phyloP scores from a whole-genome alignment of 371 early-diverging fungal species.

The Funneliformis caledonium region DNA sequence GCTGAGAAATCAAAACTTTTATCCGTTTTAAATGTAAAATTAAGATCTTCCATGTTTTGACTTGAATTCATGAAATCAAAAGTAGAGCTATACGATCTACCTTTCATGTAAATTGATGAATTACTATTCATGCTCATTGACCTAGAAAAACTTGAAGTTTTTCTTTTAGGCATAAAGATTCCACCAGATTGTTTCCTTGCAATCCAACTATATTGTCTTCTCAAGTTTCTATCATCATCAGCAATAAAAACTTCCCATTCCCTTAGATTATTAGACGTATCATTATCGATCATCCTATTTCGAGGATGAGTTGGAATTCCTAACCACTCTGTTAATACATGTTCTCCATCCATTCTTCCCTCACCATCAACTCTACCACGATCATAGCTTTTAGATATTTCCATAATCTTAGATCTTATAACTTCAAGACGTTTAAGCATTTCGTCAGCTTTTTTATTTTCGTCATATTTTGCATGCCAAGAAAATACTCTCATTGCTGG shows the following conservation, averaged over 20 bases:
- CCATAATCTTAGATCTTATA: background rate
- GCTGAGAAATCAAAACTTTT: conserved; percentile 13
- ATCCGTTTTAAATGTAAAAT: conserved; percentile 19
- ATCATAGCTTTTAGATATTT: conserved; percentile 22
- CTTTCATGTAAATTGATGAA: conserved; percentile 3
- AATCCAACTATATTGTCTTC: conserved; percentile 25
- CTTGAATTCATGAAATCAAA: background rate
- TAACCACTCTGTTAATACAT: conserved; percentile 3
- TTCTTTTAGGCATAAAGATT: background rate
- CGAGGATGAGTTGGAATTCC: conserved; percentile 1
- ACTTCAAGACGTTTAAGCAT: conserved; percentile 15
- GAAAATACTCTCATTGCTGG: conserved; percentile 36
- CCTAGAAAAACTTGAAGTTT: background rate
- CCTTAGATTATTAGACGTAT: background rate
- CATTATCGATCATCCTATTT: background rate
- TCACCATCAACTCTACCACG: conserved; percentile 15
- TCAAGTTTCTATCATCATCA: conserved; percentile 27
- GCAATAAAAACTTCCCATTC: conserved; percentile 28
- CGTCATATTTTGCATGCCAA: conserved; percentile 29
- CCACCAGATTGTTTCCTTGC: background rate
- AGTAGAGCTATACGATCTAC: background rate
- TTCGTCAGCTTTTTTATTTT: background rate
- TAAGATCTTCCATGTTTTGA: conserved; percentile 22
- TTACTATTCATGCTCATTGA: background rate
- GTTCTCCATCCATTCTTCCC: background rate